These are phyloP conservation scores for Yamadazyma friedrichii DNA, from an alignment of 1,139 yeast species.

Conservation along the genomic window DNA sequence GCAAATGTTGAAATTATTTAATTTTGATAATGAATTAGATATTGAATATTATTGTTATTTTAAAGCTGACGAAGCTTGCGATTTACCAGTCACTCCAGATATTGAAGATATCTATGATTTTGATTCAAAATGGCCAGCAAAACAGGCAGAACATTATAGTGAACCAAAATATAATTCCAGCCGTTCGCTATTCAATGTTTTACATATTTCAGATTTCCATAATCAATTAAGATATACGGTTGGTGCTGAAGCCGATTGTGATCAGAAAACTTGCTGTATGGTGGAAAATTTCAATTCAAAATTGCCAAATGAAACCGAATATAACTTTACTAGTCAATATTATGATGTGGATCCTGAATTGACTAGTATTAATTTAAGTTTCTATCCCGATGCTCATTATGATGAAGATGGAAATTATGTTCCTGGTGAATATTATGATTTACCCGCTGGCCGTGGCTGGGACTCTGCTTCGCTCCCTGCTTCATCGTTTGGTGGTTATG, in stretches of 20 bases:
- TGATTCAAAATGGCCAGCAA: conserved; percentile 32
- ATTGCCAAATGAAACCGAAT: conserved; percentile 20
- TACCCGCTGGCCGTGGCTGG: conserved; percentile 36
- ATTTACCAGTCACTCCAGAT: conserved; percentile 29
- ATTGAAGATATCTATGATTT: conserved; percentile 24
- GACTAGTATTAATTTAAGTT: conserved; percentile 19
- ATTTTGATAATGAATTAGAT: conserved; percentile 34
- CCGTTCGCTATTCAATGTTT: conserved; percentile 48
- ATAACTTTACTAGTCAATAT: conserved; percentile 32
- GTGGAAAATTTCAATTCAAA: conserved; percentile 34
- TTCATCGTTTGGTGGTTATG: conserved; percentile 58
- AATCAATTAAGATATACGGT: conserved; percentile 53
- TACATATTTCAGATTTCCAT: conserved; percentile 67
- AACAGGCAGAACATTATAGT: conserved; percentile 20
- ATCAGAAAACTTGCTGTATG: conserved; percentile 49
- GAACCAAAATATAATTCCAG: conserved; percentile 21
- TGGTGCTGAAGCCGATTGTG: conserved; percentile 65
- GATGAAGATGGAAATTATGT: conserved; percentile 31
- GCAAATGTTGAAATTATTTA: conserved; percentile 34
- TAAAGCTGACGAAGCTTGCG: conserved; percentile 24
- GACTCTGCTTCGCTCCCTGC: conserved; percentile 50
- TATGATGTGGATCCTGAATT: conserved; percentile 18
- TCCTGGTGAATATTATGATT: conserved; percentile 40
- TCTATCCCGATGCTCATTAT: conserved; percentile 36
- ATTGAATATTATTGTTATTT: conserved; percentile 34